These are phyloP conservation scores for Puya raimondii DNA, from an alignment of 176 grass and related monocot species.

Conservation along the genomic window DNA sequence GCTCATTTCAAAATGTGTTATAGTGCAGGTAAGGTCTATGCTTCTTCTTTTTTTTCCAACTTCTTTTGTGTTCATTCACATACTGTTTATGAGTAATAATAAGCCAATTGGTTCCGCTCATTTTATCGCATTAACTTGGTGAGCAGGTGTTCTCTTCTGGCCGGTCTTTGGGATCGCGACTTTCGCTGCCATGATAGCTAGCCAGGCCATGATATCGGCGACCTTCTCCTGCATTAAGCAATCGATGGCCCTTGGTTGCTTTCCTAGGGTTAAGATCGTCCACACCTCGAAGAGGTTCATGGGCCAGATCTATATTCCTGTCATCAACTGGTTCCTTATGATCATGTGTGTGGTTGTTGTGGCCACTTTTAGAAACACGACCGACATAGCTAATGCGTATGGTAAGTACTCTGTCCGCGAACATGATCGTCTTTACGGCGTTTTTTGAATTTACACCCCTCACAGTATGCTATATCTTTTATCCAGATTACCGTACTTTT, in stretches of 20 bases:
- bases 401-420: constrained; percentile 29
- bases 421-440: neutral
- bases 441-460: constrained; percentile 6
- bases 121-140: neutral
- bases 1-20: too few species aligned
- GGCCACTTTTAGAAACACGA: constrained; percentile 81
- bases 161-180: constrained; percentile 93
- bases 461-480: neutral
- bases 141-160: constrained; percentile 68
- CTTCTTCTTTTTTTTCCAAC: too few species aligned
- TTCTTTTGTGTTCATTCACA: too few species aligned
- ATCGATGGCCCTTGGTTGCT: constrained; percentile 91
- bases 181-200: constrained; percentile 96
- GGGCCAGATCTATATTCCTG: constrained; percentile 98
- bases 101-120: neutral
- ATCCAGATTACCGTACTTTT: too few species aligned
- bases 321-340: constrained; percentile 97
- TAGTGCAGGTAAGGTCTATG: too few species aligned
- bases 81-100: neutral
- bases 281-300: constrained; percentile 94
- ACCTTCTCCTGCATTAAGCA: constrained; percentile 99
- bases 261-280: constrained; percentile 84
- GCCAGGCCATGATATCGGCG: constrained; percentile 98
- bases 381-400: constrained; percentile 92
- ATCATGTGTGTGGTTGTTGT: constrained; percentile 88